Base-by-base conservation (phyloP, 2,329 filamentous ascomycete species). In the Capronia epimyces region DNA sequence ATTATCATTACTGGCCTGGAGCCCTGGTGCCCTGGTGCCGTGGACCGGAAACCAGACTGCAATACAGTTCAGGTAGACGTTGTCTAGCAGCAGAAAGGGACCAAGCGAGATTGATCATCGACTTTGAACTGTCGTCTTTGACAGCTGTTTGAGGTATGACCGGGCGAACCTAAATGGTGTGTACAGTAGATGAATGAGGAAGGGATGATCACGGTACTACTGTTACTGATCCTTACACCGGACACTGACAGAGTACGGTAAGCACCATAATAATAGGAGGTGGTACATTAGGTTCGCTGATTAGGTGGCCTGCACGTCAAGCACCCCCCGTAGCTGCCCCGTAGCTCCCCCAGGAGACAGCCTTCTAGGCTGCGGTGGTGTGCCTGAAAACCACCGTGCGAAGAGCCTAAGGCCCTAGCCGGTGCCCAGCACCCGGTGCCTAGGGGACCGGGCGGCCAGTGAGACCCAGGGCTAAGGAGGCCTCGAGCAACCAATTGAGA, bases 51-150 rank as follows among this genome's bases (percentile, higher is more conserved):
- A 18, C 29, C 29, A 32, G 29, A n/a, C n/a, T n/a, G n/a, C n/a
- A n/a, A n/a, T n/a, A n/a, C n/a, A n/a, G n/a, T n/a, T n/a, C n/a
- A n/a, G n/a, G n/a, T n/a, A n/a, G n/a, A n/a, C n/a, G n/a, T n/a
- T n/a, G n/a, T n/a, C n/a, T n/a, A n/a, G n/a, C n/a, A n/a, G n/a
- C n/a, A n/a, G n/a, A n/a, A n/a, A n/a, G 31, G 34, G 21, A 46
- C 20, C 21, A 31, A 32, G 29, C 34, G 45, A 40, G 41, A 47
- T 40, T 47, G 41, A 47, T 40, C 41, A 25, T 40, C 34, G 34
- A 37, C 15, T 18, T 13, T 18, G 34, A 37, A 37, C 7, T 7
- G 15, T 37, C 34, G 34, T 37, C 34, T n/a, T 5, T 37, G 34
- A 37, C 34, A 37, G 34, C n/a, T 37, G 34, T 37, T 18, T 1